Evolutionary conservation across 257 asterid species (phyloP).

Genomic region (Salvia hispanica): DNA sequence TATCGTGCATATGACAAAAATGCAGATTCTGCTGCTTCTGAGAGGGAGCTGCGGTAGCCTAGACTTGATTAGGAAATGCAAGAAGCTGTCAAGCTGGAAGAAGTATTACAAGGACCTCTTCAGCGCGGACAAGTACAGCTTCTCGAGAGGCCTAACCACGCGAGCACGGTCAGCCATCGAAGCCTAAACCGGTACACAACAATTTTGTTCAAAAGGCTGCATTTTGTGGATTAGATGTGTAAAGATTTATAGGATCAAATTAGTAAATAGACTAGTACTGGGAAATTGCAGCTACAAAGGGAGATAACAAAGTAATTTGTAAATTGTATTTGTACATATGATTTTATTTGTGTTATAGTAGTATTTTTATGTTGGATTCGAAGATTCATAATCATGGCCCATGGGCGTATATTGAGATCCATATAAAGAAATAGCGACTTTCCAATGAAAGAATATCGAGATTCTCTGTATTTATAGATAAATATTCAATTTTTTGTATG

Average conservation of each 20-base stretch:
- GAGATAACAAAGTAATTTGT: not conserved
- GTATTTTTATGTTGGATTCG: no score
- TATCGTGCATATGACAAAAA: not conserved
- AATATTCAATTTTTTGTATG: no score
- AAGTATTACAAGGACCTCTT: slow-evolving; percentile 81
- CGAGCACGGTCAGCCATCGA: slow-evolving; percentile 41
- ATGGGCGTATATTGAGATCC: no score
- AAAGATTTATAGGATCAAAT: not conserved
- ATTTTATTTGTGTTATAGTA: no score
- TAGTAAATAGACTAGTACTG: not conserved
- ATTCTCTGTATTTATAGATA: no score
- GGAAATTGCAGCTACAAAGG: not conserved
- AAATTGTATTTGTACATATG: not conserved
- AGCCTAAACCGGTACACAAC: slow-evolving; percentile 22
- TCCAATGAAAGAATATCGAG: no score
- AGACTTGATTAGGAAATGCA: slow-evolving; percentile 64
- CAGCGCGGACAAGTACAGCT: slow-evolving; percentile 56
- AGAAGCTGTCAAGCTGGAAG: slow-evolving; percentile 83
- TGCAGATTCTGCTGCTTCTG: slow-evolving; percentile 74
- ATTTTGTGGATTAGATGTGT: not conserved
- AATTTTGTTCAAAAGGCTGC: not conserved
- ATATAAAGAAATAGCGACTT: no score
- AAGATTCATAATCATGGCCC: no score
- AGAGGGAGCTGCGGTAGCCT: slow-evolving; percentile 86
- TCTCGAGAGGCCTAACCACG: slow-evolving; percentile 26